These are phyloP conservation scores for Starmerella asiatica DNA, from an alignment of 805 yeast species.

Conservation along the genomic window DNA sequence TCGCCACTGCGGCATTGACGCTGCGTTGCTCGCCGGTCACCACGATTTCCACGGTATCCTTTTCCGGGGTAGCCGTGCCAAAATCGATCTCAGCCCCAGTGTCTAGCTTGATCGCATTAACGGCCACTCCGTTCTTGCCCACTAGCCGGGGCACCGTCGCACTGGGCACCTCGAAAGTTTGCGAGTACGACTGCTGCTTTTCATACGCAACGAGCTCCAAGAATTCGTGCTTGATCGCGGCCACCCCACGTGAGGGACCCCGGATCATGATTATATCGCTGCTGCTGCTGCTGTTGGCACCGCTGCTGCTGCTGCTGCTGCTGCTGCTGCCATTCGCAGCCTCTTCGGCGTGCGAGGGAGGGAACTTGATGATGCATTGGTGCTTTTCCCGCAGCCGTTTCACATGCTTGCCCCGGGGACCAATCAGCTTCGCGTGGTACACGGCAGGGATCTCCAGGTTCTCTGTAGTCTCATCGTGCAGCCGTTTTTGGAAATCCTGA, in stretches of 20 bases:
- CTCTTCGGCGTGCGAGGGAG: conserved; percentile 26
- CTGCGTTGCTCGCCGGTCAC: conserved; percentile 67
- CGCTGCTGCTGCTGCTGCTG: conserved; percentile 1
- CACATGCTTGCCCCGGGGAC: conserved; percentile 67
- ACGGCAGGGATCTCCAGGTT: conserved; percentile 59
- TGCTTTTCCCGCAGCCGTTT: conserved; percentile 80
- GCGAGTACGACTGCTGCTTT: conserved; percentile 64
- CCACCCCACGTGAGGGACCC: conserved; percentile 69
- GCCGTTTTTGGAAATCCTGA: conserved; percentile 45
- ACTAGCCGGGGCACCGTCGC: conserved; percentile 72
- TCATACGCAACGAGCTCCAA: conserved; percentile 74
- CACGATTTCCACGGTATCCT: conserved; percentile 39
- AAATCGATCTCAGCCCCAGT: conserved; percentile 36
- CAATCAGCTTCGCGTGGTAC: conserved; percentile 71
- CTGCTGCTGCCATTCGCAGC: conserved; percentile 3
- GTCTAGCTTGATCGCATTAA: conserved; percentile 64
- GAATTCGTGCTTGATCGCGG: conserved; percentile 28
- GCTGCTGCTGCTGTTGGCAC: conserved; percentile 6
- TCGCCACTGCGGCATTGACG: conserved; percentile 55
- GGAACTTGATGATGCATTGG: conserved; percentile 67
- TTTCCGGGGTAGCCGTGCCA: not conserved
- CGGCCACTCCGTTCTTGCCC: conserved; percentile 76
- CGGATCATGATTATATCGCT: conserved; percentile 36
- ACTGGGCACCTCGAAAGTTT: conserved; percentile 51
- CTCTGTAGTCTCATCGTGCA: conserved; percentile 68